Evolutionary conservation across 139 green algal species (phyloP), one percentile per base, ranked within the genome.

Genomic region (Closterium sp.): DNA sequence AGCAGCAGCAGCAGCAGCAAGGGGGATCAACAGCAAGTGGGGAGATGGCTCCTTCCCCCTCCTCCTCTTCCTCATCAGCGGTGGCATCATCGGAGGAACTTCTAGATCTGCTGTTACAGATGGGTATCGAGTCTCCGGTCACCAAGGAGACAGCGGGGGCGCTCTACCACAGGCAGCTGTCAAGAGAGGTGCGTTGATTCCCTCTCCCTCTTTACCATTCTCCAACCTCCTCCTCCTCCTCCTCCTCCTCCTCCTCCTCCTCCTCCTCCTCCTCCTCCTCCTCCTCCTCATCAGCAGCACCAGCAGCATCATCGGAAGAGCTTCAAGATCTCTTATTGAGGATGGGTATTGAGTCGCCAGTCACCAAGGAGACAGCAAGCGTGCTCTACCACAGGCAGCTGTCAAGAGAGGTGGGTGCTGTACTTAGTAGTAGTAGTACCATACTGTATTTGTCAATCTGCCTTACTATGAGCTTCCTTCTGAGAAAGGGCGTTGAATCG

Each of bases 361-460:
- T 99, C 21, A 99, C 98, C 3, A 96, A 96, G 89, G 96, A 97
- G 31, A 96, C 94, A 0, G 96, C 96, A 88, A 97, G 97, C 1
- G 94, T 94, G 0, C 93, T 95, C 31, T 99, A 98, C 92, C 95
- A 98, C 87, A 91, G 96, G 43, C 95, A 99, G 95, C 96, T 99
- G 25, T 93, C 94, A 0, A 93, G 96, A 1, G 96, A 99, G 96
- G 91, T 94, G 85, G n/a, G 69, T 55, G 36, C n/a, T n/a, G n/a
- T n/a, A n/a, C n/a, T n/a, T n/a, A n/a, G n/a, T n/a, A n/a, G n/a
- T n/a, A n/a, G n/a, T n/a, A n/a, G n/a, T n/a, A n/a, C n/a, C n/a
- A n/a, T n/a, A n/a, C n/a, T n/a, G n/a, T n/a, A n/a, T n/a, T n/a
- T n/a, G n/a, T n/a, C n/a, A n/a, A n/a, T n/a, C n/a, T n/a, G n/a